Evolutionary conservation across 1,139 yeast genomes (phyloP).

Genomic region (Suhomyces bolitotheri): DNA sequence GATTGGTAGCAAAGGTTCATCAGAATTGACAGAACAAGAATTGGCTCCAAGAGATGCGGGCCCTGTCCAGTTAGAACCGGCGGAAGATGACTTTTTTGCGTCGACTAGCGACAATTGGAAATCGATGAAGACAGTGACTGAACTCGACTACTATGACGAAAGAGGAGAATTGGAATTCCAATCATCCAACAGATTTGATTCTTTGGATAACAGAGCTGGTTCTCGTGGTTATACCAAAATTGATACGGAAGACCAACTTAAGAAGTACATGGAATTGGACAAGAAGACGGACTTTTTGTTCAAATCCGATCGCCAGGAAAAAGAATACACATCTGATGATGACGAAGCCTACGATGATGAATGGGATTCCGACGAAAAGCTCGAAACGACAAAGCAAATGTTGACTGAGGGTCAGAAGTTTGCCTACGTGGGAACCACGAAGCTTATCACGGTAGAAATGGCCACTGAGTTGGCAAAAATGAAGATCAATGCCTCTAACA

Average conservation of each 20-base stretch:
- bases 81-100: constrained; percentile 41
- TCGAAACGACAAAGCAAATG: constrained; percentile 79
- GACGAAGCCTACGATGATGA: constrained; percentile 34
- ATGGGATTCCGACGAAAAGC: constrained; percentile 57
- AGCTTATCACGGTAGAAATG: constrained; percentile 74
- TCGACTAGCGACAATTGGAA: constrained; percentile 44
- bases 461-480: constrained; percentile 73
- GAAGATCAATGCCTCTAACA: constrained; percentile 52
- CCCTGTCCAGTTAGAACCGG: constrained; percentile 4
- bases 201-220: constrained; percentile 24
- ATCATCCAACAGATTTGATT: constrained; percentile 22
- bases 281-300: constrained; percentile 83
- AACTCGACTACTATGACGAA: constrained; percentile 52
- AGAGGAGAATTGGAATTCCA: constrained; percentile 50
- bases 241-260: constrained; percentile 85
- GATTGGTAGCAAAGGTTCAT: constrained; percentile 7
- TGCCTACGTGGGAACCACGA: constrained; percentile 87
- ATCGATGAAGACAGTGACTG: constrained; percentile 52
- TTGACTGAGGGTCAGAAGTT: constrained; percentile 82
- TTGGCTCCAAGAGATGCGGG: neutral
- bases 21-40: constrained; percentile 10
- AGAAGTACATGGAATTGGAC: constrained; percentile 70
- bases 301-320: constrained; percentile 26
- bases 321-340: constrained; percentile 6
- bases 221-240: constrained; percentile 80